phyloP scores from a whole-genome alignment of 1,284 basidiomycete genomes.

The Waitea zeae region DNA sequence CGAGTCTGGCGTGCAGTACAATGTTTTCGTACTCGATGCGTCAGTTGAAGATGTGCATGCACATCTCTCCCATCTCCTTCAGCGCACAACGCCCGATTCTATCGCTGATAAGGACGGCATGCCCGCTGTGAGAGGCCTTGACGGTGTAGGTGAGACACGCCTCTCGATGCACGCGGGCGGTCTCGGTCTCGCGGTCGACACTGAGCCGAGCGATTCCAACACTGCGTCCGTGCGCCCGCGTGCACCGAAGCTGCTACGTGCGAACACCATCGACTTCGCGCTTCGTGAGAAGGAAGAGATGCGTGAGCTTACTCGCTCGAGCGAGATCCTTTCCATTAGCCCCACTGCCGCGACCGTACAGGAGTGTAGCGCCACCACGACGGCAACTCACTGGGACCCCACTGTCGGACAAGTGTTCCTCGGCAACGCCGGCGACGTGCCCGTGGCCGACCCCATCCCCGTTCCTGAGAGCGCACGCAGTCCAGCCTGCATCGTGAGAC shows the following conservation, averaged over 20 bases:
- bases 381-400: slow-evolving; percentile 31
- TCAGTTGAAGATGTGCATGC: slow-evolving; percentile 26
- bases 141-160: too few relatives aligned
- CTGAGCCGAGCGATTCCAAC: slow-evolving; percentile 8
- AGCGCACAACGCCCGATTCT: slow-evolving; percentile 14
- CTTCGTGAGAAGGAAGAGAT: slow-evolving; percentile 79
- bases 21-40: slow-evolving; percentile 74
- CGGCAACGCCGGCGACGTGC: slow-evolving; percentile 69
- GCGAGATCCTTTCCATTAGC: slow-evolving; percentile 50
- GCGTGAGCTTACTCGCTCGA: slow-evolving; percentile 72
- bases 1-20: slow-evolving; percentile 46
- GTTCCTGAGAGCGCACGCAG: slow-evolving; percentile 10
- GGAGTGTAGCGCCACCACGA: slow-evolving; percentile 15
- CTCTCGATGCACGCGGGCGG: too few relatives aligned
- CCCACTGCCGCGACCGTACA: slow-evolving; percentile 5
- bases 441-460: slow-evolving; percentile 18
- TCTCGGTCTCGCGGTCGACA: not conserved
- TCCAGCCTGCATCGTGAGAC: too few relatives aligned
- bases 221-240: slow-evolving; percentile 13
- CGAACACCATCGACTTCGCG: slow-evolving; percentile 56
- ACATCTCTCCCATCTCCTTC: slow-evolving; percentile 29
- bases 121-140: too few relatives aligned
- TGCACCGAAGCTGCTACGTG: slow-evolving; percentile 8
- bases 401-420: slow-evolving; percentile 49
- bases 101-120: too few relatives aligned